Conservation (phyloP, 495 filamentous ascomycete genomes). For the Aeminium ludgeri region DNA sequence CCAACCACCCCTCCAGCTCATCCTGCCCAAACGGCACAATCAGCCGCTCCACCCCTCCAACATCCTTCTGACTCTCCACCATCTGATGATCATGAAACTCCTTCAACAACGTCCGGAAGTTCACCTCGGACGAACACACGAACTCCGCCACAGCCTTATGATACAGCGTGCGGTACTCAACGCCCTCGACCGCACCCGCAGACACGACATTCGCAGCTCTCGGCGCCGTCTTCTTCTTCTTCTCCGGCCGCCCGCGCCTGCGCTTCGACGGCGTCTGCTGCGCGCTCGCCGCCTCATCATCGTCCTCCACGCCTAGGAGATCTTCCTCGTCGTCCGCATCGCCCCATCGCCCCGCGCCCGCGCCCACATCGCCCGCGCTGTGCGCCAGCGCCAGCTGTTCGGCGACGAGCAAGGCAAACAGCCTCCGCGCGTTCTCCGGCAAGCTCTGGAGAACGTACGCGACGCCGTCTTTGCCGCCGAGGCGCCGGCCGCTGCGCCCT, state of each 20-base stretch:
- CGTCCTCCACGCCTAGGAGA: slow-evolving; percentile 30
- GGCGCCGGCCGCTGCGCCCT: slow-evolving; percentile 61
- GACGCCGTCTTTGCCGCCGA: slow-evolving; percentile 83
- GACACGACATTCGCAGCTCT: slow-evolving; percentile 3
- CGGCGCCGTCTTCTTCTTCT: slow-evolving; percentile 13
- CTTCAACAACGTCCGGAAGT: slow-evolving; percentile 81
- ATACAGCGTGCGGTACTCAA: slow-evolving; percentile 83
- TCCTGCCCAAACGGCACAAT: slow-evolving; percentile 74
- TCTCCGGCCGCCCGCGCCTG: slow-evolving; percentile 3
- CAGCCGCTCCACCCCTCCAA: slow-evolving; percentile 64
- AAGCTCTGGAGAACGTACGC: slow-evolving; percentile 76
- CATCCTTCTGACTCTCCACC: slow-evolving; percentile 74
- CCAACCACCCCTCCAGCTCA: slow-evolving; percentile 76
- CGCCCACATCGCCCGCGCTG: slow-evolving; percentile 8
- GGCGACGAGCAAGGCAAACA: slow-evolving; percentile 68
- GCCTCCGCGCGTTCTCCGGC: slow-evolving; percentile 73
- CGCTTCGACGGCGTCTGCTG: slow-evolving; percentile 7
- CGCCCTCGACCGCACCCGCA: slow-evolving; percentile 27
- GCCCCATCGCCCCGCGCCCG: too few species aligned
- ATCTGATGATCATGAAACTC: slow-evolving; percentile 98
- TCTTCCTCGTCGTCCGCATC: slow-evolving; percentile 23
- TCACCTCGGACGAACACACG: slow-evolving; percentile 90
- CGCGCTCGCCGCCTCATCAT: slow-evolving; percentile 19
- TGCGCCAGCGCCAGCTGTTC: slow-evolving; percentile 64
- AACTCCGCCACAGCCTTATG: slow-evolving; percentile 93